phyloP scores from a whole-genome alignment of 805 yeast species.

The Metschnikowia drakensbergensis region DNA sequence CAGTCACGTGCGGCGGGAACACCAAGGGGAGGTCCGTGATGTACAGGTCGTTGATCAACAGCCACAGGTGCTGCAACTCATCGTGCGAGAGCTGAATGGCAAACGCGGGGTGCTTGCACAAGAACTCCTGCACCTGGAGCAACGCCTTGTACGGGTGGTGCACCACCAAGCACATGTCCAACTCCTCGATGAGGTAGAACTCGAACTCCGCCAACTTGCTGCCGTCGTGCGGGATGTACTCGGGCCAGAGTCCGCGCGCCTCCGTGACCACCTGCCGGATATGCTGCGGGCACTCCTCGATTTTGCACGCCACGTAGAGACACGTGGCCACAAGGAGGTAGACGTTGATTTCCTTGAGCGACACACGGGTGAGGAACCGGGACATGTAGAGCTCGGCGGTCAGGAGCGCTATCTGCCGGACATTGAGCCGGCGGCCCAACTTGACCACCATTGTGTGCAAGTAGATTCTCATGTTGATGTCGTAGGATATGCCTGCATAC shows the following conservation, averaged over 20 bases:
- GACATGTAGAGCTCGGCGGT: slow-evolving; percentile 84
- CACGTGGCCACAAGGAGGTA: slow-evolving; percentile 81
- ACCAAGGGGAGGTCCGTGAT: slow-evolving; percentile 81
- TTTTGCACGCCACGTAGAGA: slow-evolving; percentile 85
- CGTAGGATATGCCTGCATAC: slow-evolving; percentile 46
- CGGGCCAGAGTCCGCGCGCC: slow-evolving; percentile 92
- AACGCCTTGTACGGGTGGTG: slow-evolving; percentile 74
- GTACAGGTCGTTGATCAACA: slow-evolving; percentile 82
- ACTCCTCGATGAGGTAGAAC: slow-evolving; percentile 86
- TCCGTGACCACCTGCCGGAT: slow-evolving; percentile 78
- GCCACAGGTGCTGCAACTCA: slow-evolving; percentile 86
- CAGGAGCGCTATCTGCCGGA: slow-evolving; percentile 80
- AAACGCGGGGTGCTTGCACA: slow-evolving; percentile 30
- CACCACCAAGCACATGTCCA: slow-evolving; percentile 65
- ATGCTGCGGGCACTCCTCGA: slow-evolving; percentile 94
- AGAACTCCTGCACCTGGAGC: slow-evolving; percentile 46
- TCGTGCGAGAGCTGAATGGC: slow-evolving; percentile 46
- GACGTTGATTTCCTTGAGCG: slow-evolving; percentile 76
- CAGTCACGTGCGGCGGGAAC: slow-evolving; percentile 86
- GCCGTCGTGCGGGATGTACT: slow-evolving; percentile 85
- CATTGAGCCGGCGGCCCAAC: slow-evolving; percentile 71
- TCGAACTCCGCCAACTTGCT: slow-evolving; percentile 94
- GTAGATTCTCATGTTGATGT: slow-evolving; percentile 67
- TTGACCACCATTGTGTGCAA: slow-evolving; percentile 71
- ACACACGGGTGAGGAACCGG: slow-evolving; percentile 70